phyloP scores from a whole-genome alignment of 352 stramenopile genomes.

The Pythium phragmiticola region DNA sequence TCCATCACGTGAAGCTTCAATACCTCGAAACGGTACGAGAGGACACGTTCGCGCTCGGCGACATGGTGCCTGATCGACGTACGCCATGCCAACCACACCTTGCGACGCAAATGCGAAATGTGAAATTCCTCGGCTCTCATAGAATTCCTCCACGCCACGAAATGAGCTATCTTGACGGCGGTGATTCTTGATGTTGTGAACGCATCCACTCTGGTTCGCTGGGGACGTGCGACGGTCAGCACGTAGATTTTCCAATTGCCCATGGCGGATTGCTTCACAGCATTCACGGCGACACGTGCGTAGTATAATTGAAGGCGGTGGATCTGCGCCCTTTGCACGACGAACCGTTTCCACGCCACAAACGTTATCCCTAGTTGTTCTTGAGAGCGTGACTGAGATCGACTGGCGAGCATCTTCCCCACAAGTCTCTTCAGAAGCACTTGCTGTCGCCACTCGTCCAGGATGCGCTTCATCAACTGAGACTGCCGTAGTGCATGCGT shows the following conservation, averaged over 20 bases:
- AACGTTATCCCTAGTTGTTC: neutral
- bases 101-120: neutral
- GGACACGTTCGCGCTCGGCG: neutral
- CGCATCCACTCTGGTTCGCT: neutral
- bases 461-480: constrained; percentile 26
- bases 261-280: constrained; percentile 9
- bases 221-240: constrained; percentile 31
- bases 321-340: neutral
- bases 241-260: constrained; percentile 52
- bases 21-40: neutral
- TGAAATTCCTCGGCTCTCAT: constrained; percentile 1
- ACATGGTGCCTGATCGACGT: neutral
- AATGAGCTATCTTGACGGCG: neutral
- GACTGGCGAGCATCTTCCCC: constrained; percentile 4
- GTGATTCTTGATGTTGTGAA: neutral
- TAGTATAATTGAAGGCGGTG: constrained; percentile 19
- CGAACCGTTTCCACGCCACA: constrained; percentile 5
- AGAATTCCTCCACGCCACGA: constrained; percentile 5
- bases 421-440: constrained; percentile 24
- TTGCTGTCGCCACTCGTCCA: constrained; percentile 41
- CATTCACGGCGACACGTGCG: neutral
- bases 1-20: constrained; percentile 36
- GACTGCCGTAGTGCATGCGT: constrained; percentile 30
- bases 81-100: constrained; percentile 10
- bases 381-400: neutral